Conservation (phyloP, 495 filamentous ascomycete species). For the Antarctomyces pellizariae region DNA sequence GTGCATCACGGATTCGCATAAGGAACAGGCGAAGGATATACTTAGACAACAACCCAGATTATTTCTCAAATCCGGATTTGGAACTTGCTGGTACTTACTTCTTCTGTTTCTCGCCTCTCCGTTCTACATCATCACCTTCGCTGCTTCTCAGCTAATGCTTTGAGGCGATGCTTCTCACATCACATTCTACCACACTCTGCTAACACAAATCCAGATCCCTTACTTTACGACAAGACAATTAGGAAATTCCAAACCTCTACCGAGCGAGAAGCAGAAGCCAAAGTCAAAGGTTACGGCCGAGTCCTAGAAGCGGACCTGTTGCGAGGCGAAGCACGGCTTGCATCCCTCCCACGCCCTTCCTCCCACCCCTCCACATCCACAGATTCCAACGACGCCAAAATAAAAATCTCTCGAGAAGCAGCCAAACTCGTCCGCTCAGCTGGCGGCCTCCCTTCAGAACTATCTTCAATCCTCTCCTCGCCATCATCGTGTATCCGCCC, state of each 20-base stretch:
- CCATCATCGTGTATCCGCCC: constrained; percentile 6
- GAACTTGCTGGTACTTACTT: constrained; percentile 9
- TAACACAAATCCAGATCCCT: constrained; percentile 30
- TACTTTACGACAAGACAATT: constrained; percentile 56
- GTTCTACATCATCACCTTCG: no score
- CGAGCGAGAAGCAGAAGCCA: constrained; percentile 49
- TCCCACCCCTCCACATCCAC: constrained; percentile 18
- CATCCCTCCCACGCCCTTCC: constrained; percentile 33
- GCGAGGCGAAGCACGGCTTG: constrained; percentile 47
- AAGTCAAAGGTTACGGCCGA: constrained; percentile 44
- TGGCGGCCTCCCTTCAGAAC: no score
- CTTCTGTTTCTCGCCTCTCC: no score
- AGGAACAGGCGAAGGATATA: constrained; percentile 12
- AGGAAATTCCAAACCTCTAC: constrained; percentile 47
- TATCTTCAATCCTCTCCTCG: no score
- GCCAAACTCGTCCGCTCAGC: no score
- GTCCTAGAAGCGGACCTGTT: constrained; percentile 42
- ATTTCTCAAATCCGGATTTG: constrained; percentile 10
- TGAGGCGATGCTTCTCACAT: not conserved
- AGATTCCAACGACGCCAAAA: not conserved
- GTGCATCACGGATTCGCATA: constrained; percentile 9
- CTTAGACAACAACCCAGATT: constrained; percentile 11
- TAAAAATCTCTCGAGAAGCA: no score
- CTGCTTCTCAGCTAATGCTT: no score
- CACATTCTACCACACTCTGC: constrained; percentile 2